phyloP scores from a whole-genome alignment of 805 yeast genomes.

The Ogataea allantospora region DNA sequence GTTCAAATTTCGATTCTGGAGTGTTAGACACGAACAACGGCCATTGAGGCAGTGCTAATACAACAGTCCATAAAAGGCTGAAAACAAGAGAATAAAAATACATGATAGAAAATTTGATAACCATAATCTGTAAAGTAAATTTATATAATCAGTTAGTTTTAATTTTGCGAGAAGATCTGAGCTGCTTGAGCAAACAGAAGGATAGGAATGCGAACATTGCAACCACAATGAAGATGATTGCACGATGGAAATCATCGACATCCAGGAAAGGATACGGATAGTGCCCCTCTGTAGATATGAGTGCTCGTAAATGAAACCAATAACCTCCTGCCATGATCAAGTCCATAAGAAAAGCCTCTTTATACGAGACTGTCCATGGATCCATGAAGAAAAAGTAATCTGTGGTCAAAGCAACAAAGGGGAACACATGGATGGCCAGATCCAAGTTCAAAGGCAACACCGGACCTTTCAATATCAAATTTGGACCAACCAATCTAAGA shows the following conservation, averaged over 20 bases:
- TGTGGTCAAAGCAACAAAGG: constrained; percentile 47
- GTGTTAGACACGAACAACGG: background rate
- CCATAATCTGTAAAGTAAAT: background rate
- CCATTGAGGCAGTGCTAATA: constrained; percentile 4
- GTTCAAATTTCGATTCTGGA: background rate
- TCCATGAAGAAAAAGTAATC: constrained; percentile 58
- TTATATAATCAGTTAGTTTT: background rate
- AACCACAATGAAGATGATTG: constrained; percentile 48
- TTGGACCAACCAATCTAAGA: constrained; percentile 49
- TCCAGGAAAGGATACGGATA: constrained; percentile 72
- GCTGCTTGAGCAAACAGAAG: constrained; percentile 24
- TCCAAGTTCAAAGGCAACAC: constrained; percentile 52
- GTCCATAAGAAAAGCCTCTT: constrained; percentile 41
- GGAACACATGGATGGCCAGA: constrained; percentile 58
- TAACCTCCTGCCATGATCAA: constrained; percentile 44
- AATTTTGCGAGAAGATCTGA: constrained; percentile 3
- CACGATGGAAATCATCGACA: constrained; percentile 44
- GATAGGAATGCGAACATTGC: constrained; percentile 36
- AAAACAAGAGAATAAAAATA: constrained; percentile 2
- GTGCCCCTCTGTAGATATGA: constrained; percentile 44
- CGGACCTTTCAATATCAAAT: constrained; percentile 43
- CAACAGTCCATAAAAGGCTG: background rate
- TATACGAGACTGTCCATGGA: constrained; percentile 36
- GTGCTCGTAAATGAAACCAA: constrained; percentile 49
- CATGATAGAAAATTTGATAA: constrained; percentile 3